Evolutionary conservation across 345 rosid genomes (phyloP).

Genomic region (Schrenkiella parvula): DNA sequence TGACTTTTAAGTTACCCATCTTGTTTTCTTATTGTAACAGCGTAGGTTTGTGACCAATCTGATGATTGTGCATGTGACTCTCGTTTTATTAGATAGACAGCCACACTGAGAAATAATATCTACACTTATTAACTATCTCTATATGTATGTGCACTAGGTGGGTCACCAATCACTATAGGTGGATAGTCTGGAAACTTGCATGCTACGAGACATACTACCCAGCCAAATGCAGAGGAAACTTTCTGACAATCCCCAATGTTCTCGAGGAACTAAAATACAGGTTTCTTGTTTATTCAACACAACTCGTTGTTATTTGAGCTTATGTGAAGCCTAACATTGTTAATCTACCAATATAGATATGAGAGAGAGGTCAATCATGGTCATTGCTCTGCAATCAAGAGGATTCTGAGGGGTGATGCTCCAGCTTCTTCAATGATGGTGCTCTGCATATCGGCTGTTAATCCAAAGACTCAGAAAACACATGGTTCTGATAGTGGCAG

Average conservation of each 20-base stretch:
- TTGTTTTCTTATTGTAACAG: not conserved
- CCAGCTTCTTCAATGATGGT: conserved; percentile 69
- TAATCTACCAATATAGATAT: conserved; percentile 47
- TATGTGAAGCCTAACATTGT: conserved; percentile 18
- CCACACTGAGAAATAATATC: not conserved
- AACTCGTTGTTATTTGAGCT: not conserved
- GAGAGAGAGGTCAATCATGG: conserved; percentile 94
- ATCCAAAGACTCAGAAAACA: conserved; percentile 31
- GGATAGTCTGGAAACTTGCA: conserved; percentile 95
- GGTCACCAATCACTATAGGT: conserved; percentile 84
- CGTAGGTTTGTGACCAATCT: not conserved
- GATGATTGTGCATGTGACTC: not conserved
- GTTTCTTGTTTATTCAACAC: conserved; percentile 32
- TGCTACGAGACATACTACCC: conserved; percentile 69
- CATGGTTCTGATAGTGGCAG: conserved; percentile 37
- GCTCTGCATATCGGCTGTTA: conserved; percentile 67
- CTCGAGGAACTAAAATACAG: conserved; percentile 94
- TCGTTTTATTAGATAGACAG: conserved; percentile 3
- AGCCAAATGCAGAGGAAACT: conserved; percentile 47
- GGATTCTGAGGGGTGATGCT: conserved; percentile 84
- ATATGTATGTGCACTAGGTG: conserved; percentile 49
- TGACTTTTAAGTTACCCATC: conserved; percentile 8
- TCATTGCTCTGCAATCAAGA: conserved; percentile 83
- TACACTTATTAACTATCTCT: not conserved
- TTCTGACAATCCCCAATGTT: conserved; percentile 73